These are phyloP conservation scores for Ulmus americana DNA, from an alignment of 331 rosid genomes.

Conservation along the genomic window DNA sequence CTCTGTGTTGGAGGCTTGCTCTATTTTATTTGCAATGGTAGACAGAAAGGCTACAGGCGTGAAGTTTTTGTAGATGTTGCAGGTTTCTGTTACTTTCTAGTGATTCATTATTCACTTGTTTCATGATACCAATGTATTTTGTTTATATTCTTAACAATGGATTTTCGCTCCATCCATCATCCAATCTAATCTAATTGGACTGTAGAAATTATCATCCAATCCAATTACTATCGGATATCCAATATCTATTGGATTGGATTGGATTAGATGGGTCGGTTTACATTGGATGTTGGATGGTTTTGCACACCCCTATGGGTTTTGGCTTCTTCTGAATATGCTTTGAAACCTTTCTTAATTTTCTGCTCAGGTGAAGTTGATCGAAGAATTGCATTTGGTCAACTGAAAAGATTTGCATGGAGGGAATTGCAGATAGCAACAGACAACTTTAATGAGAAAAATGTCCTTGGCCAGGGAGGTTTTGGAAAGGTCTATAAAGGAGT, in stretches of 20 bases:
- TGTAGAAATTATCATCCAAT: no score
- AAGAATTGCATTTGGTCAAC: conserved; percentile 83
- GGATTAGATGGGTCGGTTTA: background rate
- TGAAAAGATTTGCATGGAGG: conserved; percentile 81
- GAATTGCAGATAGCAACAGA: conserved; percentile 87
- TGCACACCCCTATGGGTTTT: conserved; percentile 9
- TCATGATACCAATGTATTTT: no score
- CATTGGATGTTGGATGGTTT: background rate
- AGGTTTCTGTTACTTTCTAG: conserved; percentile 48
- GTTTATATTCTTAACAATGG: no score
- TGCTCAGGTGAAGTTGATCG: conserved; percentile 83
- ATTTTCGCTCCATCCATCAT: no score
- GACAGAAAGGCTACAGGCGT: conserved; percentile 50
- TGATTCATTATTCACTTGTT: background rate
- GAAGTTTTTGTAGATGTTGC: conserved; percentile 86
- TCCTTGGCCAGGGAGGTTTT: conserved; percentile 93
- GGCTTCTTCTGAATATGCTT: background rate
- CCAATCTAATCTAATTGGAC: no score
- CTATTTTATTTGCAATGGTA: conserved; percentile 47
- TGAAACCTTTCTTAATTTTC: conserved; percentile 14
- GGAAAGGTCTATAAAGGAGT: conserved; percentile 95
- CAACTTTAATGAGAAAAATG: conserved; percentile 74
- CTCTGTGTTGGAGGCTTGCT: conserved; percentile 48
- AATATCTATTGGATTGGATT: background rate
- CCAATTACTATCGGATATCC: no score